A percentile compares a stretch with the other conserved stretches of the same genome.
phyloP scores from a whole-genome alignment of 2,329 filamentous ascomycete genomes.

The Alternaria panax region DNA sequence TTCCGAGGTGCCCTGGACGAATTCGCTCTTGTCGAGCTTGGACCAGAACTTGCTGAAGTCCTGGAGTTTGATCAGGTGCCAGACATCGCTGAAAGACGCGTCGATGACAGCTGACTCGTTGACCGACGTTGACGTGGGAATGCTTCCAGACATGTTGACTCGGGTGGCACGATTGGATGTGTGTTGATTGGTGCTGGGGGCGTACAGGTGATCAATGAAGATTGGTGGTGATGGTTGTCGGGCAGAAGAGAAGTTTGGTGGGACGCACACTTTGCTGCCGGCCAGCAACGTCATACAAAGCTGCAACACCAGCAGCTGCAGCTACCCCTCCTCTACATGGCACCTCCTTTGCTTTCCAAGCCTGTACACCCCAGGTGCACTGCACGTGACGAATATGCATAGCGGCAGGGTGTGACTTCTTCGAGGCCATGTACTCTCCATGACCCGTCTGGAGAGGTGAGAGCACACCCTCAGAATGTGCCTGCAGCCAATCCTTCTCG shows the following conservation, averaged over 20 bases:
- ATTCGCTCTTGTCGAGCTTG: conserved; percentile 67
- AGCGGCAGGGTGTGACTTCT: background rate
- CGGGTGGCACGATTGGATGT: conserved; percentile 13
- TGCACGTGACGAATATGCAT: background rate
- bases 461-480: background rate
- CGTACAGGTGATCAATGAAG: background rate
- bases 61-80: conserved; percentile 78
- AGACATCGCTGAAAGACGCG: conserved; percentile 70
- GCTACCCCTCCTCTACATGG: conserved; percentile 36
- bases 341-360: too few relatives aligned
- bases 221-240: conserved; percentile 9
- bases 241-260: conserved; percentile 25
- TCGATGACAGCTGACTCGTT: conserved; percentile 73
- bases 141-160: conserved; percentile 46
- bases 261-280: conserved; percentile 20
- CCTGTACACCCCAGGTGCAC: background rate
- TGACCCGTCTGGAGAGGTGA: background rate
- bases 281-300: conserved; percentile 25
- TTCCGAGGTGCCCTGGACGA: conserved; percentile 67
- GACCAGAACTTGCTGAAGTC: conserved; percentile 73
- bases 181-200: background rate
- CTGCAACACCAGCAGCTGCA: conserved; percentile 19
- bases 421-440: background rate
- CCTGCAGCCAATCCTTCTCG: conserved; percentile 9
- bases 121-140: conserved; percentile 72